Base-by-base conservation (phyloP, 1,139 yeast genomes). In the Candida freyschussii region DNA sequence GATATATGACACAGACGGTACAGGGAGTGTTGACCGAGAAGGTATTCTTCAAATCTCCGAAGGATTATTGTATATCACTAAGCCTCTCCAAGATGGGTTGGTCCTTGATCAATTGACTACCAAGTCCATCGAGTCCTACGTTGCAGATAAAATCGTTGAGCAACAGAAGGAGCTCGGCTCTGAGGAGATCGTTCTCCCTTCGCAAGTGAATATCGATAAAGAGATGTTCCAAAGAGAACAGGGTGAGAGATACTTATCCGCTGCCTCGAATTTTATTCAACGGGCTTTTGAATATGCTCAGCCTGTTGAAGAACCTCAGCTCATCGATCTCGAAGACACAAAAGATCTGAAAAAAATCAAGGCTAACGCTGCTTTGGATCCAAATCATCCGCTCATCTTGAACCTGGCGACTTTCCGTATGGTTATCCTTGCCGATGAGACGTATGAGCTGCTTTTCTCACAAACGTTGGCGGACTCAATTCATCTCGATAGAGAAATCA, bases 401-500 rank as follows among this genome's bases (percentile, higher is more conserved):
- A 84, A 84, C 34, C 63, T 89, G 18, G 89, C 97, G 0, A 87
- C 96, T 0, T 91, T 91, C 62, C 68, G 98, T 45, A 91, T 91
- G 98, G 94, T 91, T 2, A 65, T 91, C 4, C 66, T 91, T 12
- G 96, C 97, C 0, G 96, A 89, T 56, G 97, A 87, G 52, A 84
- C 96, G 0, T 80, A 87, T 46, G 97, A 91, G 55, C 63, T 82
- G 25, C 75, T 89, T 44, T 91, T 91, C 57, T 69, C 85, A 22
- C 63, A 67, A 17, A 82, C 89, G 1, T 66, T 81, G 28, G 70
- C 80, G 33, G 57, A 66, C 7, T 74, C 94, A 0, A 70, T 87
- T 31, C 86, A 82, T 48, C 65, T 87, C 24, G 74, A 77, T 24
- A 74, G 75, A 44, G 71, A 72, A 6, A 60, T 72, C 18, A 71